Conservation (phyloP, 2,329 filamentous ascomycete genomes). For the Arthrocladium fulminans region DNA sequence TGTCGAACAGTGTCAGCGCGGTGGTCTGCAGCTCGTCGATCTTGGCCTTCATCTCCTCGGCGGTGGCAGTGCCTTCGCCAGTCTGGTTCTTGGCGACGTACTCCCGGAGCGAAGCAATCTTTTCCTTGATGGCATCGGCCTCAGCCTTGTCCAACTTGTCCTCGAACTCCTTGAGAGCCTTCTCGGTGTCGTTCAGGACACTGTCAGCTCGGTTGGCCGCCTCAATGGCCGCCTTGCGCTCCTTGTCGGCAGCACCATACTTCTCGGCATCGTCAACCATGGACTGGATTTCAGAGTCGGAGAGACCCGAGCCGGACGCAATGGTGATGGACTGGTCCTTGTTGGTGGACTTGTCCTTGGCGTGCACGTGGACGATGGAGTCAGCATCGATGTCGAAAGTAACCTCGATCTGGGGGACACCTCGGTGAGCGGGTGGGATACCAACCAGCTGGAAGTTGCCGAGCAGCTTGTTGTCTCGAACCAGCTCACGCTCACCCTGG, state of each 20-base stretch:
- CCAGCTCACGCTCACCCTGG: slow-evolving; percentile 99
- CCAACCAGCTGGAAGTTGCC: slow-evolving; percentile 99
- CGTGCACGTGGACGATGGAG: slow-evolving; percentile 94
- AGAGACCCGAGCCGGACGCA: slow-evolving; percentile 92
- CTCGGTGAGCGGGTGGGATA: slow-evolving; percentile 90
- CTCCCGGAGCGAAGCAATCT: slow-evolving; percentile 77
- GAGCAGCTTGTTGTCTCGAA: slow-evolving; percentile 95
- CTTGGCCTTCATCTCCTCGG: slow-evolving; percentile 95
- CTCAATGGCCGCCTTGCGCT: slow-evolving; percentile 92
- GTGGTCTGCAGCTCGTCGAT: slow-evolving; percentile 95
- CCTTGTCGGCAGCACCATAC: slow-evolving; percentile 90
- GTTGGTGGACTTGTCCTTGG: slow-evolving; percentile 98
- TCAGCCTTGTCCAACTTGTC: slow-evolving; percentile 96
- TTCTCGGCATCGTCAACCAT: slow-evolving; percentile 98
- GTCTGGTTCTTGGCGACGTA: slow-evolving; percentile 90
- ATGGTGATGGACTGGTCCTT: slow-evolving; percentile 99
- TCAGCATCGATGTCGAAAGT: slow-evolving; percentile 98
- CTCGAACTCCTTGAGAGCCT: slow-evolving; percentile 92
- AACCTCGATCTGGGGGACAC: slow-evolving; percentile 93
- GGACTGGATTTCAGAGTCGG: slow-evolving; percentile 84
- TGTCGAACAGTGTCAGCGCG: slow-evolving; percentile 94
- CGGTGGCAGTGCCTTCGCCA: slow-evolving; percentile 76
- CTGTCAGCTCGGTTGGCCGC: slow-evolving; percentile 94
- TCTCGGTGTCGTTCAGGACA: slow-evolving; percentile 95
- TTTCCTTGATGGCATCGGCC: slow-evolving; percentile 86